Conservation (phyloP, 805 yeast species). For the Candida sithepensis region DNA sequence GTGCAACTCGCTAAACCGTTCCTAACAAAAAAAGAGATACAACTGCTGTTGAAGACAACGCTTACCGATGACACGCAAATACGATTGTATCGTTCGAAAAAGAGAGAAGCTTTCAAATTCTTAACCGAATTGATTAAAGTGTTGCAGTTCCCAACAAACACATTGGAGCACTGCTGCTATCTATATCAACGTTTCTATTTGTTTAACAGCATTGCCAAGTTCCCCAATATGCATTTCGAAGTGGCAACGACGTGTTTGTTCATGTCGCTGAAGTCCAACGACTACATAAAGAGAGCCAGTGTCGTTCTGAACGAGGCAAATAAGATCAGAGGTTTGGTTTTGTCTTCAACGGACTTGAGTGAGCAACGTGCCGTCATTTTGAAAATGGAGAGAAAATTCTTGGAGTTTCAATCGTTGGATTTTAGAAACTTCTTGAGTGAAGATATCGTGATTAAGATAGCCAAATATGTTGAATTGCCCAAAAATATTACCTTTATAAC, state of each 20-base stretch:
- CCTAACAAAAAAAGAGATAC: slow-evolving; percentile 27
- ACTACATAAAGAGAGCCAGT: slow-evolving; percentile 71
- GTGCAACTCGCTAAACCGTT: slow-evolving; percentile 35
- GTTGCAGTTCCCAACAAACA: slow-evolving; percentile 65
- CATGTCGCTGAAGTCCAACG: slow-evolving; percentile 75
- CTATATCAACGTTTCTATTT: slow-evolving; percentile 70
- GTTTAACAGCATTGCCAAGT: slow-evolving; percentile 56
- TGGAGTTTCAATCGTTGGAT: slow-evolving; percentile 79
- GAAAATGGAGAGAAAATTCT: slow-evolving; percentile 61
- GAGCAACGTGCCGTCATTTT: slow-evolving; percentile 54
- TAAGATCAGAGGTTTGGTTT: slow-evolving; percentile 29
- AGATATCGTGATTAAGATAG: slow-evolving; percentile 58
- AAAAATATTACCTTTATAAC: slow-evolving; percentile 50
- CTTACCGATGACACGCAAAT: slow-evolving; percentile 17
- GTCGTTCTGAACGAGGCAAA: slow-evolving; percentile 55
- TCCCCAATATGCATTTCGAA: slow-evolving; percentile 43
- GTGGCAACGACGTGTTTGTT: slow-evolving; percentile 69
- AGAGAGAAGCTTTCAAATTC: slow-evolving; percentile 46
- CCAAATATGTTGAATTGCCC: slow-evolving; percentile 45
- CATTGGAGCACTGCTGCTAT: slow-evolving; percentile 66
- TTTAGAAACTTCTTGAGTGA: slow-evolving; percentile 69
- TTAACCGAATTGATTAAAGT: slow-evolving; percentile 48
- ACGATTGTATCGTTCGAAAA: slow-evolving; percentile 21
- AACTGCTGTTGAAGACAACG: slow-evolving; percentile 16
- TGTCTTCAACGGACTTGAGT: slow-evolving; percentile 37